Base-by-base conservation (phyloP, 2,329 filamentous ascomycete species). In the Lecanicillium sp. region DNA sequence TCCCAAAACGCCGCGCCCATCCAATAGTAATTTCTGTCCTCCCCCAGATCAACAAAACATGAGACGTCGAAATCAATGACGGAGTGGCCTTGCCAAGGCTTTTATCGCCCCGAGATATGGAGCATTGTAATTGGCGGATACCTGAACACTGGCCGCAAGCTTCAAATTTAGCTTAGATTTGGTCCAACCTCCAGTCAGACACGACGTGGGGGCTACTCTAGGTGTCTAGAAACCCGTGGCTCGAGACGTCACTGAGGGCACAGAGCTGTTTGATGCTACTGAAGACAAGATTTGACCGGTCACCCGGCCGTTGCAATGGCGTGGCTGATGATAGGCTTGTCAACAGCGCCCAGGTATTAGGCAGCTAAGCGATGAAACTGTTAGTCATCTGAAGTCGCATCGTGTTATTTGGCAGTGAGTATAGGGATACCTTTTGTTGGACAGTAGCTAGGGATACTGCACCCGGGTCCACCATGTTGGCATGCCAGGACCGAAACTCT, bases 251-350 rank as follows among this genome's bases (percentile, higher is more conserved):
- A 22, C 37, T 37, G 18, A 43, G 27, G n/a, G 33, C 41, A 25
- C 41, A 43, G 5, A 43, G 41, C 27, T 43, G 41, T 29, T 43
- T 43, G 25, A 43, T 43, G 28, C 41, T 43, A 33, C 34, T 36
- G 22, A 36, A 43, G 10, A 43, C 41, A 5, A 43, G 30, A 18
- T 39, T 37, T 10, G 41, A 39, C 20, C 41, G 41, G 29, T 43
- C 41, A 27, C 41, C 41, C 25, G 40, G 41, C 27, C 41, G 33
- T 33, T 39, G 37, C 33, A 40, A 33, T 19, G 37, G 37, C 37
- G 41, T 39, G 33, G 36, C 33, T 25, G 37, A 39, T 22, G 41
- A 37, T 29, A 43, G 15, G 28, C 41, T 37, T 29, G 41, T 40
- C 22, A 43, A 25, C 3, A 43, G 37, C 15, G 41, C 38, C 41